phyloP scores from a whole-genome alignment of 306 rosid species.

The Cucumis sativus region Cucumber_9930_V3 NC_026658.2:3312501-3313000 shows the following conservation, averaged over 20 bases:
- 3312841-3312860: constrained; percentile 50
- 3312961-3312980: constrained; percentile 92
- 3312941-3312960: constrained; percentile 71
- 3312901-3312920: constrained; percentile 49
- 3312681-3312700: constrained; percentile 27
- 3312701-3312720: constrained; percentile 46
- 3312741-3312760: constrained; percentile 57
- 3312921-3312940: constrained; percentile 37
- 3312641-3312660: constrained; percentile 78
- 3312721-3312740: constrained; percentile 61
- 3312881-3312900: constrained; percentile 63
- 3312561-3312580: constrained; percentile 75
- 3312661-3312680: constrained; percentile 35
- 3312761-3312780: constrained; percentile 60
- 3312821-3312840: constrained; percentile 46
- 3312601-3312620: constrained; percentile 55
- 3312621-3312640: constrained; percentile 58
- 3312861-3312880: constrained; percentile 83
- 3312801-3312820: constrained; percentile 58
- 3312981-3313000: constrained; percentile 42
- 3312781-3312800: constrained; percentile 66
- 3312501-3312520: constrained; percentile 64
- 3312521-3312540: constrained; percentile 54
- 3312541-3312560: constrained; percentile 64
- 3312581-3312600: constrained; percentile 84